Evolutionary conservation across 805 yeast genomes (phyloP), one percentile per base, ranked within the genome.

Genomic region (Candida easanensis): DNA sequence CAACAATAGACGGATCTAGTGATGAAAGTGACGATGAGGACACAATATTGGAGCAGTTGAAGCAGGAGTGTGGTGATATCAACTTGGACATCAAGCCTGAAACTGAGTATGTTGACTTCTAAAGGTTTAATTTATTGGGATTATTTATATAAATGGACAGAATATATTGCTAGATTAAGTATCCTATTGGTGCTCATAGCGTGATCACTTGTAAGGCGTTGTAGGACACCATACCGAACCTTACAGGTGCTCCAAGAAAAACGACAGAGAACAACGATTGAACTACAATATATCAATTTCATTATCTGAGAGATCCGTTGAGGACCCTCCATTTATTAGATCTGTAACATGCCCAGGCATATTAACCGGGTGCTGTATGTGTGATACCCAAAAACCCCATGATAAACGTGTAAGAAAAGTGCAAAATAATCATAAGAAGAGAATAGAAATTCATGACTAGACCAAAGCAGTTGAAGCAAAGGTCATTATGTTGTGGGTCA

Each of bases 401-500:
- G 20, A 33, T 10, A 33, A 33, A 20, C 36, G 23, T 33, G 30
- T 15, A 18, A 21, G 27, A 15, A n/a, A 30, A 38, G 31, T 32
- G 36, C 31, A 38, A n/a, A 25, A 32, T 18, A 31, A 27, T 32
- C 36, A 38, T 32, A 32, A 32, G 33, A 17, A 23, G 32, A 38
- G 36, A 23, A 34, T 30, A 34, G 26, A 34, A 34, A 32, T 32
- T 30, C 33, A 32, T 19, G 35, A 34, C 18, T 20, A 23, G 37
- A 19, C 23, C 35, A 5, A 38, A 10, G 36, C 36, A 38, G 36
- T 38, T 32, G 36, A 38, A 38, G 36, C 36, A 32, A 32, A 30
- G 33, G 33, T 14, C 33, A 30, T 30, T 30, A 30, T 14, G 17
- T 15, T 14, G 15, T 15, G 34, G 19, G 34, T 20, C 18, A 20